A percentile compares a stretch with the other conserved stretches of the same genome.
Conservation (phyloP, 768 basidiomycete genomes). For the Kwoniella heveanensis region DNA sequence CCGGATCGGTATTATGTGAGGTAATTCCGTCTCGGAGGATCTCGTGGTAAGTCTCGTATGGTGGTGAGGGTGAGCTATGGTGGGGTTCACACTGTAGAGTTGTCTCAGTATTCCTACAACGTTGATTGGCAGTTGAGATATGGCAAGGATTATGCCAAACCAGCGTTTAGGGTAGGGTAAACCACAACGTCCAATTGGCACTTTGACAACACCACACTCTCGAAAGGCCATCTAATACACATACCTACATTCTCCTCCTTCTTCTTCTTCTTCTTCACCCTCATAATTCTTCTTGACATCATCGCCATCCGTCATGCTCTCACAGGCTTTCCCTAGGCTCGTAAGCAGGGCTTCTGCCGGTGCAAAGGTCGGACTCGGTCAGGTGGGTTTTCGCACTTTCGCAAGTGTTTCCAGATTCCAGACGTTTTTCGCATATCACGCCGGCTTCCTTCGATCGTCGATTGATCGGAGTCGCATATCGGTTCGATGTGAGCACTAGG, state of each 20-base stretch:
- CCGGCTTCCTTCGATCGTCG: too few relatives aligned
- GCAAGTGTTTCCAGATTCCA: neutral
- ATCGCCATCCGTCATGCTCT: constrained; percentile 25
- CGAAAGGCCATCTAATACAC: neutral
- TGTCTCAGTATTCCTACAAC: neutral
- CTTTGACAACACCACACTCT: neutral
- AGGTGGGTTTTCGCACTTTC: constrained; percentile 23
- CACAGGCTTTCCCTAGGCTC: constrained; percentile 38
- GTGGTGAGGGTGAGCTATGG: neutral
- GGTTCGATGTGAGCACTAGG: too few relatives aligned
- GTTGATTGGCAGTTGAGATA: constrained; percentile 15
- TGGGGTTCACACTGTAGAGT: neutral
- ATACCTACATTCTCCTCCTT: constrained; percentile 9
- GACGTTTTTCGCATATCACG: neutral
- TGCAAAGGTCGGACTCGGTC: constrained; percentile 23
- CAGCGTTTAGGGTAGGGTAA: too few relatives aligned
- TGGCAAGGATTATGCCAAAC: neutral
- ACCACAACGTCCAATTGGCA: neutral
- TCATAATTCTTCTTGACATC: neutral
- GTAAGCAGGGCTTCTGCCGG: constrained; percentile 31
- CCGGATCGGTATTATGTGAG: neutral
- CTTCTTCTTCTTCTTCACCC: constrained; percentile 2
- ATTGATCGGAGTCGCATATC: neutral
- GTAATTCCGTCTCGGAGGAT: constrained; percentile 3
- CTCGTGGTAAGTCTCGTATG: neutral